Evolutionary conservation across 1,284 basidiomycete genomes (phyloP), one percentile per base, ranked within the genome.

Genomic region (Ustilago loliicola): DNA sequence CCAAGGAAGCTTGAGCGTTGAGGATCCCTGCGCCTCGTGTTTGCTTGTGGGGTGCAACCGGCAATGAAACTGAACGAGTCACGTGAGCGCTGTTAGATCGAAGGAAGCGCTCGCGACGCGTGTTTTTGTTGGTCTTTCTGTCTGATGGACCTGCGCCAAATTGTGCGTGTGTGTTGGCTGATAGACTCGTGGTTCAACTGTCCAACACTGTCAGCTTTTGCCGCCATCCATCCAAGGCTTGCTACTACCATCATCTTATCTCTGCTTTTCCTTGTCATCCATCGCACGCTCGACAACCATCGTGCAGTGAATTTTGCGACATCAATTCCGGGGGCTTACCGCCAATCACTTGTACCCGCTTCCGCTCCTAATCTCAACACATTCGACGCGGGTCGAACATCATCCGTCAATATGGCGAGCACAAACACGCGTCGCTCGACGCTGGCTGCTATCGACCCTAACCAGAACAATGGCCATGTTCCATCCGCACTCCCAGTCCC

Each of bases 391-490:
- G 8, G 48, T 27, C 34, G 4, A 13, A 15, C 8, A 42, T 11
- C n/a, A 8, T 47, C 25, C 52, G 38, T 54, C 38, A 67, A 25
- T n/a, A 79, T 79, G 77, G 59, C 72, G 40, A 71, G 61, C 59
- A 61, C 67, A n/a, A 63, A 67, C 58, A 65, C 64, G 52, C 81
- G 80, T 55, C 79, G 81, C 6, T 77, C 73, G 67, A 83, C 80
- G 60, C 77, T 83, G 10, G 80, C 77, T 25, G 77, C 77, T 13
- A 70, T 83, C 51, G 81, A 83, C 38, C 59, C 77, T n/a, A 83
- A 83, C 52, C 74, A 78, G 62, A 79, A 75, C 66, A 65, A 75
- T 66, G 77, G 68, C n/a, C 68, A 75, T 23, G 57, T 75, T 40
- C 25, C 55, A 11, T 81, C 80, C 23, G 61, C 72, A 19, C 58